A percentile compares a stretch with the other conserved stretches of the same genome.
These are phyloP conservation scores for Hyphodiscus sp. DNA, from an alignment of 2,329 filamentous ascomycete species.

Conservation along the genomic window DNA sequence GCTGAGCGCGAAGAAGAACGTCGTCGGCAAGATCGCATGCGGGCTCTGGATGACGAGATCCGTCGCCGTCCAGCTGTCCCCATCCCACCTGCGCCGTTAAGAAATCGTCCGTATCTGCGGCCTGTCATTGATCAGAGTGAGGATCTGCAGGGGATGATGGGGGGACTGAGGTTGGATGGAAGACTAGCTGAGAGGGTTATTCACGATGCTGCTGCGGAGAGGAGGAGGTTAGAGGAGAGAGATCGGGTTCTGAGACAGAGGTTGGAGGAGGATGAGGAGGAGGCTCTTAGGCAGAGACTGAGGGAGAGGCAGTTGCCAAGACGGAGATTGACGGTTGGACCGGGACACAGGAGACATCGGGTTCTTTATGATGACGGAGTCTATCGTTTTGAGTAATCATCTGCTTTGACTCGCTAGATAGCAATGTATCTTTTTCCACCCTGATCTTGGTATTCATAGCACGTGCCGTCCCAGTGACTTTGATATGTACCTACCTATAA, in stretches of 20 bases:
- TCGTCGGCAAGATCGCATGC: constrained; percentile 14
- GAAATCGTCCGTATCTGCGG: constrained; percentile 2
- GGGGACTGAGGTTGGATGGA: constrained; percentile 6
- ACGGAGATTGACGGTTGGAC: constrained; percentile 5
- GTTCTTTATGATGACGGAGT: constrained; percentile 24
- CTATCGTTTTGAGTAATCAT: constrained; percentile 25
- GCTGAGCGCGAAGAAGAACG: constrained; percentile 7
- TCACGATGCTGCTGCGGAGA: neutral
- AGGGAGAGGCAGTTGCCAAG: constrained; percentile 12
- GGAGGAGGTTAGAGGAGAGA: neutral
- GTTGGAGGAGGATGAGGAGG: neutral
- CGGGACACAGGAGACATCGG: constrained; percentile 7
- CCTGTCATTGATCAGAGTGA: constrained; percentile 22
- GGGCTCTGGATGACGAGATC: constrained; percentile 26
- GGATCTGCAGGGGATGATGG: constrained; percentile 14
- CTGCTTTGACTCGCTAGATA: neutral
- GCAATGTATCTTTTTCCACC: neutral
- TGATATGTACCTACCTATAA: neutral
- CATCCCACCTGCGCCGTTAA: constrained; percentile 10
- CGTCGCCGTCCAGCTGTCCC: constrained; percentile 23
- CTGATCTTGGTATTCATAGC: neutral
- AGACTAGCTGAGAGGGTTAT: neutral
- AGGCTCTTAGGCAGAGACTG: constrained; percentile 9
- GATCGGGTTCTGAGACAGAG: neutral
- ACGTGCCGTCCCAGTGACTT: neutral